Evolutionary conservation across 2,329 filamentous ascomycete genomes (phyloP).

Genomic region (Pseudocercospora vitis): DNA sequence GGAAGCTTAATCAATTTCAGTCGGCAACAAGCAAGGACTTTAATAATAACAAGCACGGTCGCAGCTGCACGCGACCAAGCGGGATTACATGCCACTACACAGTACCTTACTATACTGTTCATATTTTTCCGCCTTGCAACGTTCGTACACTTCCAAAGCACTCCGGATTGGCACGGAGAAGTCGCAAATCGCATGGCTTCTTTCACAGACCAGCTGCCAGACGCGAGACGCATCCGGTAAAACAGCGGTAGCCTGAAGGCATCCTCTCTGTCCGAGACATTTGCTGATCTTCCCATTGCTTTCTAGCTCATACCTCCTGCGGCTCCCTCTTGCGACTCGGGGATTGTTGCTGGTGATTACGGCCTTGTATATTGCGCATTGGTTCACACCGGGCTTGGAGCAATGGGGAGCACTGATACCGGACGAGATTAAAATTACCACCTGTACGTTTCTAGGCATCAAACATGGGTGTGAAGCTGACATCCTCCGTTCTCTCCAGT

Average conservation of each 20-base stretch:
- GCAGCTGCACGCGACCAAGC: too few species aligned
- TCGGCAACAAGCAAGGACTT: too few species aligned
- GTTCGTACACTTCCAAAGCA: not conserved
- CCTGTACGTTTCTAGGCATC: conserved; percentile 58
- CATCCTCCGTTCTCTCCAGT: conserved; percentile 53
- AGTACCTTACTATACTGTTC: too few species aligned
- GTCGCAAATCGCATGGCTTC: not conserved
- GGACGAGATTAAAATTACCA: conserved; percentile 67
- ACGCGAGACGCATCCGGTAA: conserved; percentile 70
- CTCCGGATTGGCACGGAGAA: not conserved
- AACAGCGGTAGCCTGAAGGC: too few species aligned
- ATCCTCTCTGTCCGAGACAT: too few species aligned
- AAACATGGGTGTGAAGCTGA: not conserved
- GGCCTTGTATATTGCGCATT: conserved; percentile 65
- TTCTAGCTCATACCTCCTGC: conserved; percentile 76
- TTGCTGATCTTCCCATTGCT: too few species aligned
- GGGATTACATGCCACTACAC: too few species aligned
- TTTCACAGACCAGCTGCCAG: conserved; percentile 54
- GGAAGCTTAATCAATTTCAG: too few species aligned
- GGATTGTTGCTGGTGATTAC: conserved; percentile 66
- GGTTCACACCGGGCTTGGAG: conserved; percentile 70
- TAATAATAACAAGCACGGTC: too few species aligned
- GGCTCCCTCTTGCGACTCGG: conserved; percentile 86
- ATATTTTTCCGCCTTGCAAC: not conserved
- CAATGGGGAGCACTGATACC: conserved; percentile 80